Conservation (phyloP, 208 protist species). For the Naegleria gruberi region DNA sequence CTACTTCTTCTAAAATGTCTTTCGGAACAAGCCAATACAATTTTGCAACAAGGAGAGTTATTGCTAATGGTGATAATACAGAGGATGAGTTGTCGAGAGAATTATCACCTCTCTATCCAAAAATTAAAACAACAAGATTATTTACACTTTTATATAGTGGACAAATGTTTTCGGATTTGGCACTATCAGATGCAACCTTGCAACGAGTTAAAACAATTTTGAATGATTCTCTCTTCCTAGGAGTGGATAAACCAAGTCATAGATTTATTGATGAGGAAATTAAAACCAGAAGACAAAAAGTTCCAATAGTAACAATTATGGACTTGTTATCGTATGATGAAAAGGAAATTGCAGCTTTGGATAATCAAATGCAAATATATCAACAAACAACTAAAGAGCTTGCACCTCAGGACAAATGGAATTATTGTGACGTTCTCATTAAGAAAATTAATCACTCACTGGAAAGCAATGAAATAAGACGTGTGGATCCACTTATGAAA, state of each 20-base stretch:
- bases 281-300: neutral
- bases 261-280: neutral
- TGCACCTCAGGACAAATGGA: neutral
- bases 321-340: neutral
- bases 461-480: neutral
- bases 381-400: neutral
- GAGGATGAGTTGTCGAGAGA: neutral
- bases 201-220: neutral
- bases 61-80: neutral
- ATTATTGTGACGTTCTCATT: neutral
- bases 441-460: neutral
- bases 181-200: neutral
- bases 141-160: neutral
- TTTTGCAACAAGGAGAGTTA: too few species aligned
- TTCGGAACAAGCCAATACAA: too few species aligned
- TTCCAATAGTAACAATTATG: neutral
- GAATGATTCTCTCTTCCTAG: neutral
- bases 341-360: neutral
- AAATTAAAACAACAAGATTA: neutral
- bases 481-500: neutral
- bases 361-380: neutral
- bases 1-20: too few species aligned
- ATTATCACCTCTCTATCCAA: neutral
- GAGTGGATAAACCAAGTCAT: neutral
- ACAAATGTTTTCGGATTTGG: neutral